Percentiles rank a stretch among this genome's conserved stretches.
Evolutionary conservation across 257 asterid genomes (phyloP).

Genomic region (Petunia secreta): DNA sequence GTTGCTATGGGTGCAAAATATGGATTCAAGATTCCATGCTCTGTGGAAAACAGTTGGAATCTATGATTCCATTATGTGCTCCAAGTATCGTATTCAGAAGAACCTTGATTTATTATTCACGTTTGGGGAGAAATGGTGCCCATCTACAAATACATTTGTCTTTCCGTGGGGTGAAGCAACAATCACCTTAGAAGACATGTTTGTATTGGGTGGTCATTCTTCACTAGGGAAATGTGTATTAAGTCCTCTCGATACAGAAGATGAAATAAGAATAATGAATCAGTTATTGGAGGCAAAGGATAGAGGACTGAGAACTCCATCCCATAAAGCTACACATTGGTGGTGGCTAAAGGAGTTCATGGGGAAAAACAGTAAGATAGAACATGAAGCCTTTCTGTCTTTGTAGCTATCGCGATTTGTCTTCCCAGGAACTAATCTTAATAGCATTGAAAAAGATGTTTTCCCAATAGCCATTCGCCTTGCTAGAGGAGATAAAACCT

Average conservation of each 20-base stretch:
- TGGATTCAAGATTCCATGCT: background rate
- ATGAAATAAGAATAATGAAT: background rate
- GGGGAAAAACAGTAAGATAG: constrained; percentile 22
- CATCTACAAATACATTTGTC: constrained; percentile 17
- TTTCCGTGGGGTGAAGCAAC: constrained; percentile 35
- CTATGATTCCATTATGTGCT: constrained; percentile 6
- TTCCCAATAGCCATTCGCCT: constrained; percentile 32
- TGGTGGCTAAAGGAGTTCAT: too few relatives aligned
- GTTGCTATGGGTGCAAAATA: constrained; percentile 10
- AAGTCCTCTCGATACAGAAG: background rate
- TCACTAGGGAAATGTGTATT: constrained; percentile 16
- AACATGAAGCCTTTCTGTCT: constrained; percentile 42
- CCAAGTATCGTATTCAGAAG: background rate
- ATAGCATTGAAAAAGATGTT: background rate
- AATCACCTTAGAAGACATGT: constrained; percentile 27
- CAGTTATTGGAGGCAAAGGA: background rate
- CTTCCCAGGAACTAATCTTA: background rate
- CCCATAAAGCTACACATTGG: too few relatives aligned
- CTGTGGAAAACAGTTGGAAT: constrained; percentile 25
- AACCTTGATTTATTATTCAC: constrained; percentile 12
- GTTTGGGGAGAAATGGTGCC: constrained; percentile 30
- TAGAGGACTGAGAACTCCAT: too few relatives aligned
- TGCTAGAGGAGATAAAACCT: constrained; percentile 31
- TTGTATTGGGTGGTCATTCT: constrained; percentile 26
- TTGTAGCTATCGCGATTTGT: constrained; percentile 44